A percentile compares a stretch with the other conserved stretches of the same genome.
These are phyloP conservation scores for Tricholoma flavovirens DNA, from an alignment of 768 basidiomycete genomes.

Conservation along the genomic window DNA sequence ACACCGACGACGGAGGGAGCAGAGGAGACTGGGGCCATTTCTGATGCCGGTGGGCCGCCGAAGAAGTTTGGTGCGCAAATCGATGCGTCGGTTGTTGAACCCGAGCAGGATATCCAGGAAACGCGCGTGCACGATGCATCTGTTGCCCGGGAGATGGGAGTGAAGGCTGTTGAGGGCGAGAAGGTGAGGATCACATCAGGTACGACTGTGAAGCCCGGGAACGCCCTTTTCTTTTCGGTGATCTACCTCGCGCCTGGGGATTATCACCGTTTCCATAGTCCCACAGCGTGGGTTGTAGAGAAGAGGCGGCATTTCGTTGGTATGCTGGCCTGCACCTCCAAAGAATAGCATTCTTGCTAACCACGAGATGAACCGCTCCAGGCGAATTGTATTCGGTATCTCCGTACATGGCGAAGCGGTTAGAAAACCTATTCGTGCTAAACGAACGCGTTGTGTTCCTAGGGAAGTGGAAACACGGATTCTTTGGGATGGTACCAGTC, in stretches of 20 bases:
- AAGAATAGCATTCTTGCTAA: neutral
- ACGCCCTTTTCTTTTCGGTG: constrained; percentile 87
- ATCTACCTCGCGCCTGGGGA: constrained; percentile 98
- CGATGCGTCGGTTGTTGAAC: constrained; percentile 69
- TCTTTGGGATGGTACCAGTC: constrained; percentile 96
- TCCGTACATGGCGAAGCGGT: constrained; percentile 89
- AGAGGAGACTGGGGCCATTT: neutral
- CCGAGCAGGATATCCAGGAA: constrained; percentile 47
- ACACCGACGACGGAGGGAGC: constrained; percentile 20
- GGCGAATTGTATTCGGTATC: constrained; percentile 95
- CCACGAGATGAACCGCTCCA: constrained; percentile 19
- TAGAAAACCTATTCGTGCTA: constrained; percentile 92
- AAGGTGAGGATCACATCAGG: constrained; percentile 31
- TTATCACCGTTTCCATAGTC: constrained; percentile 96
- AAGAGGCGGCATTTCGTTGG: constrained; percentile 92
- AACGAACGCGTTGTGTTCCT: constrained; percentile 96
- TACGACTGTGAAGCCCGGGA: constrained; percentile 59
- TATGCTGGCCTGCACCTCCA: constrained; percentile 24
- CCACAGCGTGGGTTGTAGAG: constrained; percentile 96
- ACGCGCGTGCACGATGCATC: constrained; percentile 60
- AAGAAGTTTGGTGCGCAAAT: constrained; percentile 62
- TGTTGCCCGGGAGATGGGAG: constrained; percentile 71
- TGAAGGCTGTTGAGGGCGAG: constrained; percentile 27
- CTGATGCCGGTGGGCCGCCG: constrained; percentile 20
- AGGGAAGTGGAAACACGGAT: constrained; percentile 91